Base-by-base conservation (phyloP, 805 yeast species). In the Wickerhamomyces chambardii region DNA sequence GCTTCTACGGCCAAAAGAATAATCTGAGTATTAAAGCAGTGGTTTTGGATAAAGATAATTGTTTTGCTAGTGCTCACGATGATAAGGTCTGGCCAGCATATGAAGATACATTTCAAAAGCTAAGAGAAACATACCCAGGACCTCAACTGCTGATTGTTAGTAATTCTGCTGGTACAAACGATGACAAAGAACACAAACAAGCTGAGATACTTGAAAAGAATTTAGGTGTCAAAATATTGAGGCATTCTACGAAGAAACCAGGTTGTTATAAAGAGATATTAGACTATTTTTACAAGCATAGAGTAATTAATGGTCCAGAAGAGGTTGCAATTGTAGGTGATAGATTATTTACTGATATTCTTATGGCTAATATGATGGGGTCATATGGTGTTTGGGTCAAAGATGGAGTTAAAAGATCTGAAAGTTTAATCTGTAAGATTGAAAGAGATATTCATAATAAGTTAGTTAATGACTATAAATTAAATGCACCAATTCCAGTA, bases 291-390 rank as follows among this genome's bases (percentile, higher is more conserved):
- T 50, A 57, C 8, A 37, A 59, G 5, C 64, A 71, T n/a, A 73
- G 65, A 31, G 58, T 67, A 3, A 50, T 55, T 10, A 39, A 54
- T 31, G 44, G 41, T 4, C 75, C 89, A 0, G 52, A 66, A 14
- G 82, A 87, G 43, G 77, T 92, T 14, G 90, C 85, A 0, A 78
- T 92, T 6, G 73, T 92, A 10, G 98, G 98, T 0, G 98, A 92
- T 48, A 61, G 98, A 28, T 65, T 92, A 18, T 77, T 87, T 58
- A 92, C 98, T 0, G 98, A 92, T 55, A 72, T 92, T 36, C 59
- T 89, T 35, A 84, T 92, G 95, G 96, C 97, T 15, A 90, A 92
- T 48, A 66, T 78, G 66, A 86, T 90, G 95, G 95, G 95, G 0
- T 66, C 92, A 0, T 73, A 75, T 57, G 84, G 90, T 0, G 67